Conservation (phyloP, 352 stramenopile species). For the Globisporangium sylvaticum region DNA sequence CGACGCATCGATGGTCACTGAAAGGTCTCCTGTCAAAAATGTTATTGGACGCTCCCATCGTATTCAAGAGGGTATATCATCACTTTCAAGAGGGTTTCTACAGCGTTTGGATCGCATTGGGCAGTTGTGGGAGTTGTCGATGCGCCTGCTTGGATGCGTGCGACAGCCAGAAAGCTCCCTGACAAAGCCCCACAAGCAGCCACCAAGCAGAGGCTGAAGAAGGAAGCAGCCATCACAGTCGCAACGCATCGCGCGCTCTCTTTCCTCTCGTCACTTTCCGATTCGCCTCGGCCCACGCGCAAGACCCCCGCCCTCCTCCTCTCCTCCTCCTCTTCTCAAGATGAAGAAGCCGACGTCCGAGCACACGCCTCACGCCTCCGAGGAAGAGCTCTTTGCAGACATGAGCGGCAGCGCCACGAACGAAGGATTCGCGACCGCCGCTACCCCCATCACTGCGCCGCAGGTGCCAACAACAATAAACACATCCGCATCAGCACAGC, state of each 20-base stretch:
- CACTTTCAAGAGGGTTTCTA: no score
- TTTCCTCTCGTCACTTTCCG: not conserved
- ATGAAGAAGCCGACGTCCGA: slow-evolving; percentile 1
- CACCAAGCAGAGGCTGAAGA: slow-evolving; percentile 7
- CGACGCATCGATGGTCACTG: not conserved
- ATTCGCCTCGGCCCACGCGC: not conserved
- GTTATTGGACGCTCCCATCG: slow-evolving; percentile 4
- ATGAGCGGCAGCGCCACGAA: slow-evolving; percentile 4
- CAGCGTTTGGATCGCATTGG: not conserved
- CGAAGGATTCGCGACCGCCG: not conserved
- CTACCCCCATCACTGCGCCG: not conserved
- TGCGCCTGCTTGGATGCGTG: not conserved
- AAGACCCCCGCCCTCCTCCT: not conserved
- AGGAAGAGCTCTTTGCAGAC: slow-evolving; percentile 12
- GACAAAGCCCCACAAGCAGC: not conserved
- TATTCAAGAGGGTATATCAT: not conserved
- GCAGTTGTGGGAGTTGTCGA: not conserved
- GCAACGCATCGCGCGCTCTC: not conserved
- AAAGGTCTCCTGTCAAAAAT: not conserved
- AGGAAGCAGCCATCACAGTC: not conserved
- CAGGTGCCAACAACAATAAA: not conserved
- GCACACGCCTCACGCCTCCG: slow-evolving; percentile 2
- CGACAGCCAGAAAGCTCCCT: not conserved
- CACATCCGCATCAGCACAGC: not conserved
- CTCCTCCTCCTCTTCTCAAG: not conserved